phyloP scores from a whole-genome alignment of 1,284 basidiomycete genomes.

The Moesziomyces antarcticus region DNA sequence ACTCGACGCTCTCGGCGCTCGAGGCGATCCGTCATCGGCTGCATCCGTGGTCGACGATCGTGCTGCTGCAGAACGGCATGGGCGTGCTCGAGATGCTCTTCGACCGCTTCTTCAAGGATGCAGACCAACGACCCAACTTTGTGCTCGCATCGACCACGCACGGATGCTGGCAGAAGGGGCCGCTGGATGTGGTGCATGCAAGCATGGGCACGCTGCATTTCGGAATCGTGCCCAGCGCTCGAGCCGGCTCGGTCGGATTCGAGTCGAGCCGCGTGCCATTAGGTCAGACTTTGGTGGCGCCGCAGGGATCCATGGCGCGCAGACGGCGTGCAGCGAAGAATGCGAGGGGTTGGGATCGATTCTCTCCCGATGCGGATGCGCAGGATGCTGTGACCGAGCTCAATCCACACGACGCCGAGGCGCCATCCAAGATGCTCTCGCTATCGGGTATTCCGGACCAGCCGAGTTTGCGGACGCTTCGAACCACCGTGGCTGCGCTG shows the following conservation, averaged over 20 bases:
- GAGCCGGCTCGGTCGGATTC: conserved; percentile 21
- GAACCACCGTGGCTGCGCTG: conserved; percentile 52
- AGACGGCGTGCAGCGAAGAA: neutral
- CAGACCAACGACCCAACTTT: conserved; percentile 81
- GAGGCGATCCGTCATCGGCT: conserved; percentile 76
- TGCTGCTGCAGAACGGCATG: conserved; percentile 90
- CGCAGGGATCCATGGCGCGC: conserved; percentile 1
- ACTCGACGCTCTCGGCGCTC: conserved; percentile 75
- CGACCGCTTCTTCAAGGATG: conserved; percentile 78
- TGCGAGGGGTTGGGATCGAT: conserved; percentile 35
- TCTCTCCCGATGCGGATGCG: conserved; percentile 22
- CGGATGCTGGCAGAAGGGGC: conserved; percentile 73
- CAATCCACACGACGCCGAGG: conserved; percentile 7
- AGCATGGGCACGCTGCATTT: conserved; percentile 80
- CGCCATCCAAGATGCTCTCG: conserved; percentile 40
- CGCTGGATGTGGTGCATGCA: conserved; percentile 78
- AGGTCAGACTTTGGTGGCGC: conserved; percentile 24
- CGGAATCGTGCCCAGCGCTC: conserved; percentile 78
- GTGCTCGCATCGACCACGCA: conserved; percentile 86
- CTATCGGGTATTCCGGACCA: conserved; percentile 50
- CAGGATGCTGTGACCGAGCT: conserved; percentile 1
- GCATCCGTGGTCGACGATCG: conserved; percentile 79
- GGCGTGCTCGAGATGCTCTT: conserved; percentile 86
- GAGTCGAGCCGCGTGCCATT: conserved; percentile 23
- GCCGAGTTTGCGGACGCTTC: conserved; percentile 44